Evolutionary conservation across 306 rosid species (phyloP).

Genomic region (Lablab purpureus): DNA sequence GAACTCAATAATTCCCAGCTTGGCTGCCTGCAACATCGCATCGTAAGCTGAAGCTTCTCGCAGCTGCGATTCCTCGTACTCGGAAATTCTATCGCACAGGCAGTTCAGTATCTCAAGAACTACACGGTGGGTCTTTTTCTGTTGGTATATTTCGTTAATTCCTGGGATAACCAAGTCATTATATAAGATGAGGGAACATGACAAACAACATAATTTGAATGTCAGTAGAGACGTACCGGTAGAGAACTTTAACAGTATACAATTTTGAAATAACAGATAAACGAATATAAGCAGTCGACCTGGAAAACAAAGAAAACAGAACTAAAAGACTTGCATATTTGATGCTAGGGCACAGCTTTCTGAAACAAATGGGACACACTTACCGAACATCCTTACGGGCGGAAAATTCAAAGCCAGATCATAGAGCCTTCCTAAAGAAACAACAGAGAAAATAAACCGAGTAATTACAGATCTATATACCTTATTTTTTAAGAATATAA

Average conservation of each 20-base stretch:
- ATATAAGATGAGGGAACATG: neutral
- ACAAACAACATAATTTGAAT: neutral
- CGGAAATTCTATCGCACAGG: neutral
- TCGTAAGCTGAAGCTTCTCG: conserved; percentile 10
- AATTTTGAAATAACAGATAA: neutral
- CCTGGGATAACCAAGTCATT: neutral
- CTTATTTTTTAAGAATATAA: no score
- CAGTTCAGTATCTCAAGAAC: neutral
- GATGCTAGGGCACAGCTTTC: no score
- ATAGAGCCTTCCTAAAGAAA: neutral
- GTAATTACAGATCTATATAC: no score
- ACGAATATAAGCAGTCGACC: neutral
- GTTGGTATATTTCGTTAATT: neutral
- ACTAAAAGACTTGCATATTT: no score
- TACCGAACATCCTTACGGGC: neutral
- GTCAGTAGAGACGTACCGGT: neutral
- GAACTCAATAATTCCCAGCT: conserved; percentile 36
- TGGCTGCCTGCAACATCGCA: conserved; percentile 31
- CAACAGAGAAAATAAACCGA: neutral
- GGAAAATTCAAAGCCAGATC: neutral
- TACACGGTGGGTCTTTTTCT: neutral
- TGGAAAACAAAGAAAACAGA: neutral
- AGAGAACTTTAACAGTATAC: neutral
- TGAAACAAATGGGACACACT: no score
- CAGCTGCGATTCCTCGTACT: neutral